Evolutionary conservation across 208 protist genomes (phyloP), one percentile per base, ranked within the genome.

Genomic region (Plasmodiophora brassicae): DNA sequence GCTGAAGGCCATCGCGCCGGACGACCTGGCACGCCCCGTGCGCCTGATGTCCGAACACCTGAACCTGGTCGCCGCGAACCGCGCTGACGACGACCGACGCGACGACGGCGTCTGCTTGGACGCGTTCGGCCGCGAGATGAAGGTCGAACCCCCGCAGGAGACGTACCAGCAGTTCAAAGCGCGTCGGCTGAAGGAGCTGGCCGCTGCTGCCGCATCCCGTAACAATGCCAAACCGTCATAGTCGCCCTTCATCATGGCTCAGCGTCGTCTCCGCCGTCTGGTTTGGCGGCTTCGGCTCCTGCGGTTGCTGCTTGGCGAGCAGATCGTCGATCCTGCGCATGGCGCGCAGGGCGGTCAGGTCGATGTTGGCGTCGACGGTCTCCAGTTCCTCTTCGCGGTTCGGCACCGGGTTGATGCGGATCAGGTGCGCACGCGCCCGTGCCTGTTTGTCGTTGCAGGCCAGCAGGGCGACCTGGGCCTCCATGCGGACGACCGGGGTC

Each of bases 91-190:
- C 5, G 65, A 78, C n/a, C 20, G 25, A 28, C 20, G 25, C 25
- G 25, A 57, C 25, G 65, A 5, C n/a, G 65, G 14, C n/a, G 65
- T 5, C 41, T 32, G 10, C 5, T 32, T 78, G 14, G 65, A 78
- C n/a, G 41, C 41, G 65, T 78, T 78, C n/a, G 65, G 65, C 5
- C 5, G 65, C 5, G 65, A 78, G n/a, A 57, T 57, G 20, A 57
- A 57, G 50, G 20, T 25, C 20, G 50, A 14, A 14, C 65, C 65
- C 32, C 14, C 5, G 41, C 14, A 5, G 10, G 65, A 78, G n/a
- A 38, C 65, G n/a, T 78, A 78, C n/a, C 65, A 78, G 65, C 14
- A 78, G 65, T 78, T 78, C 65, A 78, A 78, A 32, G 65, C 65
- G 20, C 5, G 65, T 8, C 32, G n/a, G n/a, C 41, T 78, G 65